Base-by-base conservation (phyloP, 768 basidiomycete species). In the Pleurotus citrinopileatus region DNA sequence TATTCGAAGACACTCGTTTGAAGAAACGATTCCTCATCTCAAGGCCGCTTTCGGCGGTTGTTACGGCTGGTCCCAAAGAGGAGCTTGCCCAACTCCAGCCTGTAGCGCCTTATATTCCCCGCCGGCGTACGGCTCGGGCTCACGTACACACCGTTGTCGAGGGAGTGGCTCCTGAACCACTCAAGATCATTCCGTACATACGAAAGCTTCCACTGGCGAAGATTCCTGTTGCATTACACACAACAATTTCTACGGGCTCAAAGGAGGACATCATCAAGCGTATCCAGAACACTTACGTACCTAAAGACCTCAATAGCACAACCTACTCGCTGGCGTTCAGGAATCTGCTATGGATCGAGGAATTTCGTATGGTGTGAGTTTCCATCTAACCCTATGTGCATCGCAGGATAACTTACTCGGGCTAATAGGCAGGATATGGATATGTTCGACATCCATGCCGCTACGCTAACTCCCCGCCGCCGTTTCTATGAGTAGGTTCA, bases 311-410 rank as follows among this genome's bases (percentile, higher is more conserved):
- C 10, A 63, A 74, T 42, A 64, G 59, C 22, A 62, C 61, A 1
- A 72, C 75, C 0, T 81, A 84, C 57, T 67, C 68, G 0, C 65
- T 72, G 0, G 68, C 72, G 45, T 84, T 82, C 67, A 78, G 79
- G 60, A 61, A 68, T 17, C 62, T 87, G 3, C 59, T 86, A 0
- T 84, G 83, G 81, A 69, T 76, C 1, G 83, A 86, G 59, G 84
- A 79, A 53, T 67, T 57, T 47, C 72, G 71, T 37, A 73, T 73
- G 61, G 71, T 74, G 78, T 73, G 59, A 37, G 70, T 63, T 53
- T 58, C 4, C 1, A 29, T 34, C n/a, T 27, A 1, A 26, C 29
- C 8, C 50, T 22, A 13, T 45, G 38, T 46, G 34, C 12, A 28
- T 23, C 19, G 34, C 15, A 37, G 45, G 2, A 51, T 19, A 19